Percentiles rank a stretch among this genome's conserved stretches.
These are phyloP conservation scores for Claviceps purpurea DNA, from an alignment of 2,329 filamentous ascomycete species.

Conservation along the genomic window DNA sequence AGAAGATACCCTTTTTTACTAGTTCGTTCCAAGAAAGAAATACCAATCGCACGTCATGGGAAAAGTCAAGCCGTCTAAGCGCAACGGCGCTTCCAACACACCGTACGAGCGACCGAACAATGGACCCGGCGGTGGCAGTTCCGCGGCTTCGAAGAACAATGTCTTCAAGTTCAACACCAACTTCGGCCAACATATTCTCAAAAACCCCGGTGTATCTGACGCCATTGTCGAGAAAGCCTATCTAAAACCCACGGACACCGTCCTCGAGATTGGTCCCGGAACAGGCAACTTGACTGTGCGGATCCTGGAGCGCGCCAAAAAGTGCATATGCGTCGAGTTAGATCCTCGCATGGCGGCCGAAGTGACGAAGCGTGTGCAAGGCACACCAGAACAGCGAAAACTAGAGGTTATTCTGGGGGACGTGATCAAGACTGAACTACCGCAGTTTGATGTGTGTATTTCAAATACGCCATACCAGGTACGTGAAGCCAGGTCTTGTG, in stretches of 20 bases:
- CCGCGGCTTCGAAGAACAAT: slow-evolving; percentile 45
- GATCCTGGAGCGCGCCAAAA: slow-evolving; percentile 78
- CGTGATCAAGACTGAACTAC: slow-evolving; percentile 66
- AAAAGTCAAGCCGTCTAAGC: slow-evolving; percentile 39
- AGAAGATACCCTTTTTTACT: neutral
- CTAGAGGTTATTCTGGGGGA: slow-evolving; percentile 84
- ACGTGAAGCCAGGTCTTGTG: slow-evolving; percentile 6
- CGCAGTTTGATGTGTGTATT: slow-evolving; percentile 72
- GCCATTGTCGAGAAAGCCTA: slow-evolving; percentile 61
- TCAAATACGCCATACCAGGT: slow-evolving; percentile 52
- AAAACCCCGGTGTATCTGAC: slow-evolving; percentile 75
- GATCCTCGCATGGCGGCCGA: slow-evolving; percentile 96
- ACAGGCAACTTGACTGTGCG: slow-evolving; percentile 81
- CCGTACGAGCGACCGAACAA: slow-evolving; percentile 28
- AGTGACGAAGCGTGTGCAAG: slow-evolving; percentile 85
- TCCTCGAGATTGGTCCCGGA: slow-evolving; percentile 85
- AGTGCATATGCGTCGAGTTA: slow-evolving; percentile 72
- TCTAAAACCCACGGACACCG: slow-evolving; percentile 79
- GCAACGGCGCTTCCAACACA: slow-evolving; percentile 30
- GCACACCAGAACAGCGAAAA: slow-evolving; percentile 69
- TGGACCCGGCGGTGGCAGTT: slow-evolving; percentile 6
- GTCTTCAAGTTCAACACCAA: slow-evolving; percentile 97
- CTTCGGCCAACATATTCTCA: slow-evolving; percentile 79
- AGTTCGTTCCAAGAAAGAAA: too few species aligned
- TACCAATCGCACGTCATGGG: slow-evolving; percentile 27